These are phyloP conservation scores for Cylindrotheca fusiformis DNA, from an alignment of 108 stramenopile species.

Conservation along the genomic window DNA sequence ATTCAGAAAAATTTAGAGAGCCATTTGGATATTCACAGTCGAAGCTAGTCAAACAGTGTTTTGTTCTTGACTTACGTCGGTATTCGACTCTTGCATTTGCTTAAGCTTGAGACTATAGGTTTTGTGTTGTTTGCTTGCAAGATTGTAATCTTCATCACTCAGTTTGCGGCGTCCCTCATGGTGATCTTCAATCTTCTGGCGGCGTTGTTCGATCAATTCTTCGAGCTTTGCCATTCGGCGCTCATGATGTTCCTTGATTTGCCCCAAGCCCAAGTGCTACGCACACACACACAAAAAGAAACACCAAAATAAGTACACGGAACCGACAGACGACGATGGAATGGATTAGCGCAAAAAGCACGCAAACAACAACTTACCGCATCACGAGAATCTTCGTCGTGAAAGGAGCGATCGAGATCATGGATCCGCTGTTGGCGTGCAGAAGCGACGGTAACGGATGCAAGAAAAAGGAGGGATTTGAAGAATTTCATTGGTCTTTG, in stretches of 20 bases:
- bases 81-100: constrained; percentile 11
- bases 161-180: constrained; percentile 15
- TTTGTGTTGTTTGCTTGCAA: constrained; percentile 4
- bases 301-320: too few species aligned
- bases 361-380: too few species aligned
- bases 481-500: background rate
- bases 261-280: background rate
- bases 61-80: constrained; percentile 6
- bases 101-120: constrained; percentile 25
- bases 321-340: too few species aligned
- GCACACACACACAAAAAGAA: too few species aligned
- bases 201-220: constrained; percentile 26
- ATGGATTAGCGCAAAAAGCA: too few species aligned
- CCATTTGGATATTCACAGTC: too few species aligned
- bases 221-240: constrained; percentile 17
- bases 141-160: constrained; percentile 15
- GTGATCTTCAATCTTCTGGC: constrained; percentile 17
- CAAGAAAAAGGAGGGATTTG: background rate
- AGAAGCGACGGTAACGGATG: background rate
- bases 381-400: too few species aligned
- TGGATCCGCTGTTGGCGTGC: too few species aligned
- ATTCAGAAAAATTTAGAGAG: too few species aligned
- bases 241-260: constrained; percentile 20
- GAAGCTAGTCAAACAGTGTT: background rate
- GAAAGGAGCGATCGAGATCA: too few species aligned